phyloP scores from a whole-genome alignment of 1,284 basidiomycete genomes.

The Anthracocystis walkeri region DNA sequence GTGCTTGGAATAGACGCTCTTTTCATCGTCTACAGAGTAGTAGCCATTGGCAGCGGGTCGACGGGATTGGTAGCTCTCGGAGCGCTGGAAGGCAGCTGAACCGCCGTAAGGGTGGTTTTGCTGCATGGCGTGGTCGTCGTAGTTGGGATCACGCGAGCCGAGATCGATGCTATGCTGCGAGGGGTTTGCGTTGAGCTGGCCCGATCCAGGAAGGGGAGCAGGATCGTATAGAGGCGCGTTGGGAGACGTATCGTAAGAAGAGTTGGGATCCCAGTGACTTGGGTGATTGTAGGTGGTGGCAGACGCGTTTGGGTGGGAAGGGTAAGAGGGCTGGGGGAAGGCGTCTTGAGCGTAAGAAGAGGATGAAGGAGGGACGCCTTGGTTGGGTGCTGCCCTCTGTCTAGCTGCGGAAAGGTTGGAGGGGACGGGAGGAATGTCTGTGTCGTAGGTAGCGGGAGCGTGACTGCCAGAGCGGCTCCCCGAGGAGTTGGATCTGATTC shows the following conservation, averaged over 20 bases:
- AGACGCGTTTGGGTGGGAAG: constrained; percentile 10
- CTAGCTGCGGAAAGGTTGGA: constrained; percentile 29
- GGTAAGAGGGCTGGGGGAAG: constrained; percentile 19
- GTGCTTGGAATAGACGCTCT: constrained; percentile 47
- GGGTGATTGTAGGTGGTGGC: constrained; percentile 28
- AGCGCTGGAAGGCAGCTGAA: constrained; percentile 34
- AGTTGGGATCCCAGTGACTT: constrained; percentile 41
- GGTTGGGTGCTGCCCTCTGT: constrained; percentile 14
- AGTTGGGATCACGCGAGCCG: constrained; percentile 18
- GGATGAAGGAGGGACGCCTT: not conserved
- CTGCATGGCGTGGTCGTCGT: constrained; percentile 28
- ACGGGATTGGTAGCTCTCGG: constrained; percentile 28
- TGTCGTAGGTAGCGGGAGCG: constrained; percentile 21
- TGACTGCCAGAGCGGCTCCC: constrained; percentile 20
- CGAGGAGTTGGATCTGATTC: constrained; percentile 31
- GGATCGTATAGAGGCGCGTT: constrained; percentile 36
- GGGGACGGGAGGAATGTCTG: constrained; percentile 32
- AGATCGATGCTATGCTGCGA: constrained; percentile 40
- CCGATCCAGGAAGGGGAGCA: constrained; percentile 14
- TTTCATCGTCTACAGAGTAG: constrained; percentile 37
- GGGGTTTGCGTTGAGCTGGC: constrained; percentile 23
- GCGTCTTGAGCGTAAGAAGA: constrained; percentile 21
- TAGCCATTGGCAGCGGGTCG: constrained; percentile 20
- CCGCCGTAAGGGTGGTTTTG: constrained; percentile 35
- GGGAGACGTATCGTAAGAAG: constrained; percentile 34